Evolutionary conservation across 768 basidiomycete genomes (phyloP).

Genomic region (Terana coerulea): DNA sequence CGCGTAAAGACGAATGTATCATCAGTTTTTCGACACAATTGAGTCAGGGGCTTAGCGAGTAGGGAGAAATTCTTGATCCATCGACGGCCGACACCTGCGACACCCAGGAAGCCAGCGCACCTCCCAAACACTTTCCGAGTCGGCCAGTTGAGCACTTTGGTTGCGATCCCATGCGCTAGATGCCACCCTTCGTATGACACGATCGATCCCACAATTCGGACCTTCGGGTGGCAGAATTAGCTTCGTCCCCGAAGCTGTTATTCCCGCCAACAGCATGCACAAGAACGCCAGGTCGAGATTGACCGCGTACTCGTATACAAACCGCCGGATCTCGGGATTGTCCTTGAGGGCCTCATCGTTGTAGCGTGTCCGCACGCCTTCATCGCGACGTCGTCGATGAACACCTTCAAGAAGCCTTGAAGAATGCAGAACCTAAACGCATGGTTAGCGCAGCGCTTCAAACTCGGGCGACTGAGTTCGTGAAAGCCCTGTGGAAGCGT

Average conservation of each 20-base stretch:
- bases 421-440: constrained; percentile 9
- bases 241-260: constrained; percentile 32
- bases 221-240: constrained; percentile 17
- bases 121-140: constrained; percentile 9
- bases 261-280: constrained; percentile 23
- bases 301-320: constrained; percentile 25
- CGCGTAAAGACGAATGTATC: constrained; percentile 7
- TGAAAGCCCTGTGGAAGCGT: constrained; percentile 13
- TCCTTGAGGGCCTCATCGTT: constrained; percentile 11
- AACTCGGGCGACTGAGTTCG: constrained; percentile 13
- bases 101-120: constrained; percentile 20
- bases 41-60: constrained; percentile 12
- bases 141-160: constrained; percentile 27
- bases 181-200: constrained; percentile 30
- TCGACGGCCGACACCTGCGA: constrained; percentile 11
- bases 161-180: constrained; percentile 20
- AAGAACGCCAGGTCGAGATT: constrained; percentile 23
- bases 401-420: constrained; percentile 7
- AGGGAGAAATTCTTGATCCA: constrained; percentile 17
- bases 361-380: constrained; percentile 19
- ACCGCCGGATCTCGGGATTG: constrained; percentile 25
- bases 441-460: constrained; percentile 11
- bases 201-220: constrained; percentile 28
- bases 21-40: constrained; percentile 7
- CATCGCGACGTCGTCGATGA: constrained; percentile 23